A percentile compares a stretch with the other conserved stretches of the same genome.
Conservation (phyloP, 331 rosid genomes). For the Prunus yedoensis region DNA sequence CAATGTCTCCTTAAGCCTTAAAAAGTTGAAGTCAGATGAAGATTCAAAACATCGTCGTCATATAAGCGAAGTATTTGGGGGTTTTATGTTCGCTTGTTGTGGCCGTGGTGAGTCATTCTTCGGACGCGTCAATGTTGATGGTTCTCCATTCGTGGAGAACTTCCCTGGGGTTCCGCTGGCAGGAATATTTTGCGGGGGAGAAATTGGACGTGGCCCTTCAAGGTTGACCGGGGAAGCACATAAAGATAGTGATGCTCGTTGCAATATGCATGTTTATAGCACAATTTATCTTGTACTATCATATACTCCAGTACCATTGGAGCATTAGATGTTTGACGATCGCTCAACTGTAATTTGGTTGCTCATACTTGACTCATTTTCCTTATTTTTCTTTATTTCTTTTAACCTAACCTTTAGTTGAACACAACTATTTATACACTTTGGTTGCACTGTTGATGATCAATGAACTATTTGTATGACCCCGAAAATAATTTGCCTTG, state of each 20-base stretch:
- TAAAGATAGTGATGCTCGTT: constrained; percentile 34
- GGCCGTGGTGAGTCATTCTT: constrained; percentile 73
- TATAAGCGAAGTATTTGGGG: constrained; percentile 53
- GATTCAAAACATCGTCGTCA: constrained; percentile 18
- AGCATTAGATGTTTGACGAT: constrained; percentile 21
- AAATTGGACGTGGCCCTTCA: constrained; percentile 55
- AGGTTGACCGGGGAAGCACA: constrained; percentile 28
- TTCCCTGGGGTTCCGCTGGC: constrained; percentile 54
- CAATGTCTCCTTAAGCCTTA: constrained; percentile 38
- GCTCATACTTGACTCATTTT: no score
- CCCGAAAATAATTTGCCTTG: no score
- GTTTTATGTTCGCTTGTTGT: constrained; percentile 59
- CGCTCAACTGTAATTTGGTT: no score
- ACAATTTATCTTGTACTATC: constrained; percentile 67
- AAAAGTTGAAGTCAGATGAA: constrained; percentile 37
- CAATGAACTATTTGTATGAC: no score
- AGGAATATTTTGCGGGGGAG: constrained; percentile 72
- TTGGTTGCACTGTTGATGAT: no score
- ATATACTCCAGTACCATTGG: constrained; percentile 31
- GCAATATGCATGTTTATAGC: constrained; percentile 66
- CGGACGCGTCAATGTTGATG: constrained; percentile 47
- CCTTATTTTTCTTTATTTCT: no score
- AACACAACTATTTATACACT: no score
- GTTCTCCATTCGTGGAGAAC: constrained; percentile 51
- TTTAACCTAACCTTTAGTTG: no score